Evolutionary conservation across 2,329 filamentous ascomycete genomes (phyloP).

Genomic region (Colletotrichum tamarilloi): DNA sequence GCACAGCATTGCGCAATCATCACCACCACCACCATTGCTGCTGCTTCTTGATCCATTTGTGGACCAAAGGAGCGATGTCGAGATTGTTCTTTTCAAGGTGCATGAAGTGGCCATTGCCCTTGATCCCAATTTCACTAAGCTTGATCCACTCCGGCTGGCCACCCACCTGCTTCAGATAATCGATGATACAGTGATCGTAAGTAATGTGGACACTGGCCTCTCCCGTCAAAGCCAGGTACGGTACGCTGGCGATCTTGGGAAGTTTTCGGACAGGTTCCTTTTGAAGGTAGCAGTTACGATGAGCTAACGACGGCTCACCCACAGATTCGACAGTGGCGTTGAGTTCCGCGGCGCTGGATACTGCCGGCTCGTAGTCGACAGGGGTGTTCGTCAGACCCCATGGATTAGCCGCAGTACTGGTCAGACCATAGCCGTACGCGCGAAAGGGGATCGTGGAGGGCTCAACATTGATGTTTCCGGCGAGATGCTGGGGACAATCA

Average conservation of each 20-base stretch:
- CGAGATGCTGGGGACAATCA: constrained; percentile 43
- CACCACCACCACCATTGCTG: constrained; percentile 24
- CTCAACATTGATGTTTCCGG: constrained; percentile 46
- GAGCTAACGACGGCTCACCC: constrained; percentile 37
- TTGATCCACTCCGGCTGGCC: constrained; percentile 55
- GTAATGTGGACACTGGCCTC: constrained; percentile 62
- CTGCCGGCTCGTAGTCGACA: constrained; percentile 44
- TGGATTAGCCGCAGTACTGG: constrained; percentile 36
- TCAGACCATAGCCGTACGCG: constrained; percentile 38
- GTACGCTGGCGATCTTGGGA: constrained; percentile 56
- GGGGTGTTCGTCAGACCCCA: constrained; percentile 44
- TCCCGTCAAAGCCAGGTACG: constrained; percentile 57
- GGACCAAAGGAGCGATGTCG: constrained; percentile 46
- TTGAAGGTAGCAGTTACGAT: constrained; percentile 43
- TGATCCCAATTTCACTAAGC: constrained; percentile 55
- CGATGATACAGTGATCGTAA: constrained; percentile 65
- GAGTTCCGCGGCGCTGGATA: constrained; percentile 40
- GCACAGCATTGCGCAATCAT: not conserved
- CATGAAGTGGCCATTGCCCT: constrained; percentile 63
- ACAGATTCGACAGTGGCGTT: constrained; percentile 37
- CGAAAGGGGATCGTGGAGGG: constrained; percentile 43
- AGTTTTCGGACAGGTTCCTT: constrained; percentile 48
- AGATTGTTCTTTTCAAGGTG: constrained; percentile 57
- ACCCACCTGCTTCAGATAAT: constrained; percentile 60
- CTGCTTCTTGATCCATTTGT: constrained; percentile 48